Evolutionary conservation across 148 eudicot species (phyloP), one percentile per base, ranked within the genome.

Genomic region (Fagopyrum tataricum): DNA sequence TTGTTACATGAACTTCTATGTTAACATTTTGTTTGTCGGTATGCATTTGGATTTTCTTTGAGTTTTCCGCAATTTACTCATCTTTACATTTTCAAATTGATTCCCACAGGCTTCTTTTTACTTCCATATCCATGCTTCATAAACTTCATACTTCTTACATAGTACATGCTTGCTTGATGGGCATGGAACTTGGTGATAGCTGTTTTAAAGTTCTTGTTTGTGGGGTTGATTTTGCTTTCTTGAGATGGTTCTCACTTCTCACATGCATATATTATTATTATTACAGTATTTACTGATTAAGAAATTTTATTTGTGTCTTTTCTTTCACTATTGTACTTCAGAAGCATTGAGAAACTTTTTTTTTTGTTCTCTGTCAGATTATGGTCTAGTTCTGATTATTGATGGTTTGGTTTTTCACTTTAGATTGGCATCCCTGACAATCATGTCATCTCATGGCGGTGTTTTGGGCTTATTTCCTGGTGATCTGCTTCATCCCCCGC

Each of bases 401-500:
- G 20, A 59, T 59, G 12, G 39, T 24, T 24, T 23, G 13, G 21
- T 59, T 59, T 24, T 4, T 2, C 9, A 24, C 17, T 59, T 23
- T 1, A 24, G 31, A 59, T 59, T 44, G 5, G 21, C n/a, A 26
- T 9, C 21, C 47, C 55, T 77, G 46, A 73, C 78, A 83, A 82
- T 51, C 67, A 84, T 84, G 86, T 69, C 78, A 49, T 84, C 90
- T 4, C 82, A 82, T 76, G 53, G 79, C 18, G 85, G 82, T 73
- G 71, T 90, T 43, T 44, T 82, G 80, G 88, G 81, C 75, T 79
- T 90, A 75, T 86, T 82, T 62, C 75, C 88, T 71, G 90, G 83
- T 62, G 88, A 79, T 20, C 72, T 78, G 37, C 78, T 75, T 53
- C 84, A 90, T 78, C 66, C 85, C 47, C 83, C 96, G 67, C 85